Percentiles rank a stretch among this genome's conserved stretches.
Evolutionary conservation across 495 filamentous ascomycete species (phyloP).

Genomic region (Xylaria palmicola): DNA sequence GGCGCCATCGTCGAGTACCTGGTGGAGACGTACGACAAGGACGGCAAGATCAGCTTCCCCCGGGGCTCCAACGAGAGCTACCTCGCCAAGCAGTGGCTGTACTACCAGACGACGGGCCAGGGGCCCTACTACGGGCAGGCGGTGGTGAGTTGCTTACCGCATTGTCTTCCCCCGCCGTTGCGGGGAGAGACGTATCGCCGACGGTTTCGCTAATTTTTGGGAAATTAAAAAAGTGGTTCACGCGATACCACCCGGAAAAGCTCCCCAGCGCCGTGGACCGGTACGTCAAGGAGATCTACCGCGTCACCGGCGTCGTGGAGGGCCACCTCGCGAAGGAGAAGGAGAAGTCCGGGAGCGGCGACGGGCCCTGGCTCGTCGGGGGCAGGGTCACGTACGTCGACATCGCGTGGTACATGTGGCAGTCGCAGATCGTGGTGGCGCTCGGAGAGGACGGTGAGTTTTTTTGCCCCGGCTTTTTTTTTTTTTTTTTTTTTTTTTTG

Average conservation of each 20-base stretch:
- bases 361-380: constrained; percentile 59
- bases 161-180: too few relatives aligned
- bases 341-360: constrained; percentile 22
- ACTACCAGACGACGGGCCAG: constrained; percentile 68
- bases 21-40: constrained; percentile 66
- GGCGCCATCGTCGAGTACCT: constrained; percentile 74
- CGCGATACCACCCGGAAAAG: constrained; percentile 53
- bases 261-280: constrained; percentile 57
- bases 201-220: too few relatives aligned
- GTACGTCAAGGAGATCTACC: constrained; percentile 59
- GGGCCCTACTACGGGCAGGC: constrained; percentile 67
- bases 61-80: constrained; percentile 48
- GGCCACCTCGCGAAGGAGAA: constrained; percentile 46
- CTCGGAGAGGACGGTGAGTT: constrained; percentile 4
- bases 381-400: constrained; percentile 57
- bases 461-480: background rate
- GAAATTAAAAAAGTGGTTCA: constrained; percentile 39
- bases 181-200: too few relatives aligned
- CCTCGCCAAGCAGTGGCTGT: constrained; percentile 62
- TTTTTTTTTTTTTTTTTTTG: background rate
- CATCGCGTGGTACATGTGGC: constrained; percentile 57
- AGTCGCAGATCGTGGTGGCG: constrained; percentile 17
- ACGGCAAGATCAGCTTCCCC: constrained; percentile 57
- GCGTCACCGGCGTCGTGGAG: constrained; percentile 60
- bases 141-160: constrained; percentile 14